A percentile compares a stretch with the other conserved stretches of the same genome.
phyloP scores from a whole-genome alignment of 2,329 filamentous ascomycete species.

The Colletotrichum sp. region DNA sequence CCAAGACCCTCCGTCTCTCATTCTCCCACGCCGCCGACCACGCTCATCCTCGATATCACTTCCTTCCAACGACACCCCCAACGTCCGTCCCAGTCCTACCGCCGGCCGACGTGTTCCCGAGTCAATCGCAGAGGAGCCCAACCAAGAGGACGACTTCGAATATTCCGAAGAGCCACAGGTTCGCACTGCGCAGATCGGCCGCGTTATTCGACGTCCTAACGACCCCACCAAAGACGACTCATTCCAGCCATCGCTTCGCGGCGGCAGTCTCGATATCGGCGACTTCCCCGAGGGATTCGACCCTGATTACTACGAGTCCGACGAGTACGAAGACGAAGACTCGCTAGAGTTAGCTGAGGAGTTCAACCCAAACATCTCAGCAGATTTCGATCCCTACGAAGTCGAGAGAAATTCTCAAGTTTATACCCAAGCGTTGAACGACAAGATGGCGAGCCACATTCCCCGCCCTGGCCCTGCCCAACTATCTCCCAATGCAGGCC shows the following conservation, averaged over 20 bases:
- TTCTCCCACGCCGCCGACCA: conserved; percentile 3
- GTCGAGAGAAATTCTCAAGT: not conserved
- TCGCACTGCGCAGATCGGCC: conserved; percentile 3
- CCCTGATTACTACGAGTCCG: conserved; percentile 12
- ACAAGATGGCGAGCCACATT: conserved; percentile 55
- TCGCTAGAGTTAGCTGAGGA: not conserved
- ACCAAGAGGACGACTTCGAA: not conserved
- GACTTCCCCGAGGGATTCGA: conserved; percentile 13
- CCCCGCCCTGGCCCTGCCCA: conserved; percentile 92
- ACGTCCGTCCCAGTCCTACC: not conserved
- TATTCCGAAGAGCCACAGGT: conserved; percentile 9
- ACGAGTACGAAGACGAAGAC: conserved; percentile 11
- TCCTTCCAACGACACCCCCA: not conserved
- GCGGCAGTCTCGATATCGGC: not conserved
- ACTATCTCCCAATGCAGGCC: conserved; percentile 80
- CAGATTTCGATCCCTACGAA: conserved; percentile 1
- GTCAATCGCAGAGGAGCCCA: not conserved
- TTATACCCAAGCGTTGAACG: conserved; percentile 21
- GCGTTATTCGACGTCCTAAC: conserved; percentile 3
- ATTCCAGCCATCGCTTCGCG: not conserved
- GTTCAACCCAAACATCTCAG: conserved; percentile 5
- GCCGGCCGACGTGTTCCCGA: not conserved
- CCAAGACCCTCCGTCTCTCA: conserved; percentile 1
- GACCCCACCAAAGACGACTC: not conserved
- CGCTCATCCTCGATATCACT: conserved; percentile 12